Evolutionary conservation across 352 stramenopile genomes (phyloP).

Genomic region (Phytophthora chlamydospora): DNA sequence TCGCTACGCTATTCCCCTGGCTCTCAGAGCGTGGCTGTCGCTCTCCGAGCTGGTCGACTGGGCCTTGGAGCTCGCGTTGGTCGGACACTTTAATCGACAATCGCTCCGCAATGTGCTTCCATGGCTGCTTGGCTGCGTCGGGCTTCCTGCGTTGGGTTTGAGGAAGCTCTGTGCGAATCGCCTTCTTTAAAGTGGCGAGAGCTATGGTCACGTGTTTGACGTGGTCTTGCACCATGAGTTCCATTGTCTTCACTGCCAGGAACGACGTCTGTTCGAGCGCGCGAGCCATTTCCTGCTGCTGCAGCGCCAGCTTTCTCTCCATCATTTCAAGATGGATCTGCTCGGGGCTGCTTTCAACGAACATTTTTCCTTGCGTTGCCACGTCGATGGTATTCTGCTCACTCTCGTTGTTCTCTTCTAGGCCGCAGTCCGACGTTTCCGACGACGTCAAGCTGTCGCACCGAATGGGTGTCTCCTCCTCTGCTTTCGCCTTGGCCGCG

Average conservation of each 20-base stretch:
- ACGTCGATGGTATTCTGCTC: not conserved
- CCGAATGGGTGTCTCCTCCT: constrained; percentile 12
- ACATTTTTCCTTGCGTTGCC: constrained; percentile 19
- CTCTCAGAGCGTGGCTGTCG: not conserved
- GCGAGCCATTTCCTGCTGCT: constrained; percentile 39
- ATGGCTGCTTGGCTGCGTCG: constrained; percentile 11
- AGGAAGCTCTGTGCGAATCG: constrained; percentile 1
- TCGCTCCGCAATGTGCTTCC: constrained; percentile 18
- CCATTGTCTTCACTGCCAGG: constrained; percentile 60
- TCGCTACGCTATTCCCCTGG: not conserved
- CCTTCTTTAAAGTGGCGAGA: constrained; percentile 17
- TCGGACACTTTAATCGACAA: constrained; percentile 16
- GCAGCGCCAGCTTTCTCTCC: constrained; percentile 37
- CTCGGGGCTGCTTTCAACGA: constrained; percentile 17
- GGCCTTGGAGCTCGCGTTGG: constrained; percentile 4
- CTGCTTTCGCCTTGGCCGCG: not conserved
- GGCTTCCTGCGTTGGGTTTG: not conserved
- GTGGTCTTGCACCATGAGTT: constrained; percentile 61
- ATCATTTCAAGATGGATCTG: constrained; percentile 27
- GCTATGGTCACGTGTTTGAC: constrained; percentile 46
- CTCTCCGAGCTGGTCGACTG: not conserved
- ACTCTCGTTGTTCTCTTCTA: constrained; percentile 27
- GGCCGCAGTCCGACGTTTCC: constrained; percentile 20
- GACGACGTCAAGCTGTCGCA: constrained; percentile 29
- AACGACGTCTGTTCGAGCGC: constrained; percentile 47